Evolutionary conservation across 2,329 filamentous ascomycete genomes (phyloP).

Genomic region (Cladorrhinum sp.): DNA sequence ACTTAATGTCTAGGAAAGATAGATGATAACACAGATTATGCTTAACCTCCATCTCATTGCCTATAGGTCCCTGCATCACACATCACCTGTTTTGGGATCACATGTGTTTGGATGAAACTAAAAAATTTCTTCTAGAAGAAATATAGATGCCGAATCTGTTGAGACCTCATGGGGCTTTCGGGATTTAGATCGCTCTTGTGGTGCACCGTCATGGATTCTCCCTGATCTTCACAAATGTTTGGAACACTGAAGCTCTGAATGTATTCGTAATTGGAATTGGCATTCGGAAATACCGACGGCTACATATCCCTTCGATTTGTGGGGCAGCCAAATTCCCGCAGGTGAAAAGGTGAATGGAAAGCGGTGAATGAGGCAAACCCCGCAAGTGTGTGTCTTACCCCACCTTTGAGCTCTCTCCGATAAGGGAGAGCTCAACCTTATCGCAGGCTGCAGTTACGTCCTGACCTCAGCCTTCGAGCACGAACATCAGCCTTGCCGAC

Average conservation of each 20-base stretch:
- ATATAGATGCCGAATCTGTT: too few species aligned
- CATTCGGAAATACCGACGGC: background rate
- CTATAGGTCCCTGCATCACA: too few species aligned
- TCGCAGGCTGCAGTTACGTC: slow-evolving; percentile 4
- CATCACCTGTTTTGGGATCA: background rate
- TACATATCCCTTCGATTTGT: background rate
- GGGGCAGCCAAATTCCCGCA: background rate
- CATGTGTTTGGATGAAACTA: background rate
- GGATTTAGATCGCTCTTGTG: background rate
- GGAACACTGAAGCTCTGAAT: background rate
- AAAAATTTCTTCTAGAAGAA: too few species aligned
- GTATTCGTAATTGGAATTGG: background rate
- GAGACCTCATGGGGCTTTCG: too few species aligned
- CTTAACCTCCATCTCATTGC: too few species aligned
- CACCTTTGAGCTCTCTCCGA: background rate
- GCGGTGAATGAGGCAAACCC: background rate
- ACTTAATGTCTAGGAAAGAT: too few species aligned
- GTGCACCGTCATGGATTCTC: background rate
- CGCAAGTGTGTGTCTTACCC: background rate
- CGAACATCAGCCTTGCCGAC: background rate
- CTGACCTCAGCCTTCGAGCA: background rate
- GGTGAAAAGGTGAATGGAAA: background rate
- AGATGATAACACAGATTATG: too few species aligned
- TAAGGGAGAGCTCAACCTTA: background rate
- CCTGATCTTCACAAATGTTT: background rate